A percentile compares a stretch with the other conserved stretches of the same genome.
Conservation (phyloP, 768 basidiomycete species). For the Trametes coccinea region DNA sequence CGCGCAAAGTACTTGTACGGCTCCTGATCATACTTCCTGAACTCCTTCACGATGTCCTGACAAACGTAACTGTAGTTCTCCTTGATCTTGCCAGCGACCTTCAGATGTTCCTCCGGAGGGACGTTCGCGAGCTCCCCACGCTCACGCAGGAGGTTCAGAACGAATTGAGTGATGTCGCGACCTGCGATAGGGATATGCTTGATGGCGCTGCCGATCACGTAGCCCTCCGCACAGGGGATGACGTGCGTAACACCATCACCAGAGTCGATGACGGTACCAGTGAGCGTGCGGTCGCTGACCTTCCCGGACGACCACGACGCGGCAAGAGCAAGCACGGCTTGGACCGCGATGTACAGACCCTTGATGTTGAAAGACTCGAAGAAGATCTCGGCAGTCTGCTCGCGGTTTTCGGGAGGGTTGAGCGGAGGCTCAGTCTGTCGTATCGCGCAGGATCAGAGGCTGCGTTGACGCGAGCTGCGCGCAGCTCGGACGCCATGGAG, state of each 20-base stretch:
- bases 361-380: conserved; percentile 99
- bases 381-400: conserved; percentile 99
- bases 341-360: conserved; percentile 97
- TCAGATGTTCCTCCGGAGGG: conserved; percentile 92
- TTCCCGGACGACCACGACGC: conserved; percentile 95
- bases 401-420: conserved; percentile 97
- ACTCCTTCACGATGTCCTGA: conserved; percentile 98
- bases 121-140: conserved; percentile 89
- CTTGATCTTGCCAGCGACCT: conserved; percentile 91
- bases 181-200: conserved; percentile 99
- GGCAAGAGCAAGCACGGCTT: conserved; percentile 96
- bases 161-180: conserved; percentile 95
- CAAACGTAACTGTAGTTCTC: conserved; percentile 99
- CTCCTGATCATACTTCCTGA: conserved; percentile 96
- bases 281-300: conserved; percentile 87
- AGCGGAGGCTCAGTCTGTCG: conserved; percentile 96
- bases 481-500: neutral
- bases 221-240: conserved; percentile 94
- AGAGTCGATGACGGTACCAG: conserved; percentile 97
- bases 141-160: conserved; percentile 93
- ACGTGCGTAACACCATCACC: conserved; percentile 99
- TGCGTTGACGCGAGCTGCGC: neutral
- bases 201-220: conserved; percentile 98
- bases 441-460: conserved; percentile 5
- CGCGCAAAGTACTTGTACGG: conserved; percentile 94